These are phyloP conservation scores for Urochloa ruziziensis DNA, from an alignment of 176 grass and related monocot genomes.

Conservation along the genomic window DNA sequence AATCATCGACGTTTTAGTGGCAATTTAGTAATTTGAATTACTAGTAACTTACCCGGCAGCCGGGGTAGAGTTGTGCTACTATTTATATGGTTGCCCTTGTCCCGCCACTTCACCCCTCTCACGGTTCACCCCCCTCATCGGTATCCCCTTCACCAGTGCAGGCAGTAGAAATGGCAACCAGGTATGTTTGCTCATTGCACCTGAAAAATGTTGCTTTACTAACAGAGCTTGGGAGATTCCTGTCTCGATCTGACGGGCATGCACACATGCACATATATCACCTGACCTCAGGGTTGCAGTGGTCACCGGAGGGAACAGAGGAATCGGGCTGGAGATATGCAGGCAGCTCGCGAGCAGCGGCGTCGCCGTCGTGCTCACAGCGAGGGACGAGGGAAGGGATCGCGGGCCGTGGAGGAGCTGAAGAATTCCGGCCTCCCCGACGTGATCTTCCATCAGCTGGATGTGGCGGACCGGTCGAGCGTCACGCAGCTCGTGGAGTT, in stretches of 20 bases:
- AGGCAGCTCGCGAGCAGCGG: slow-evolving; percentile 44
- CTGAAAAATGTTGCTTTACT: neutral
- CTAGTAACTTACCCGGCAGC: neutral
- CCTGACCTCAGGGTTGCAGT: slow-evolving; percentile 33
- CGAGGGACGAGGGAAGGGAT: slow-evolving; percentile 41
- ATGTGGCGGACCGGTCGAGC: slow-evolving; percentile 27
- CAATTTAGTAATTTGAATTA: neutral
- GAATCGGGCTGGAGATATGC: slow-evolving; percentile 55
- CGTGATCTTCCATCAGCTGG: slow-evolving; percentile 48
- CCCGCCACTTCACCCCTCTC: neutral
- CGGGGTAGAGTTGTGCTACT: neutral
- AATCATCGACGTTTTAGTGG: neutral
- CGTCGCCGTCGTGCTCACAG: slow-evolving; percentile 43
- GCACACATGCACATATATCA: neutral
- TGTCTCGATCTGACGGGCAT: neutral
- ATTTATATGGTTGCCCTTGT: neutral
- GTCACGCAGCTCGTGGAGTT: slow-evolving; percentile 37
- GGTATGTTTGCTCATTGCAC: neutral
- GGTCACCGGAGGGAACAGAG: slow-evolving; percentile 53
- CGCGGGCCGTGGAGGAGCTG: slow-evolving; percentile 28
- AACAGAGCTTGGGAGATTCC: neutral
- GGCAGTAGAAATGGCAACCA: slow-evolving; percentile 15
- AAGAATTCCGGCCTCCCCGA: neutral
- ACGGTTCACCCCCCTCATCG: neutral
- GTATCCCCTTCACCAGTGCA: neutral